Evolutionary conservation across 495 filamentous ascomycete species (phyloP), one percentile per base, ranked within the genome.

Genomic region (Bombardia bombarda): DNA sequence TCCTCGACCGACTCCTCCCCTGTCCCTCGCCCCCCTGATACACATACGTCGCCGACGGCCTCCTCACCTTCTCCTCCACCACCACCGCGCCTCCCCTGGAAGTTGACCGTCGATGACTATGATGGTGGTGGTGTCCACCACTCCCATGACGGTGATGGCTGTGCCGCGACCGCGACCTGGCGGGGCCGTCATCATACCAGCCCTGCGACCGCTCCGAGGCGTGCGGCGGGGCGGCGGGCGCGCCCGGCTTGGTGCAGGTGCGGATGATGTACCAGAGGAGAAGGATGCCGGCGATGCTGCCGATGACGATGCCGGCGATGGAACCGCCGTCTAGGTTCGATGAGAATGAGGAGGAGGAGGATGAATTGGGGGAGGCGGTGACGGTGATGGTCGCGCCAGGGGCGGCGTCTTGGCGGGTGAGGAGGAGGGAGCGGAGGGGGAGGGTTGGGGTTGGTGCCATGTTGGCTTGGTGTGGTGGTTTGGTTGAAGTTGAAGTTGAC

Each of bases 291-390:
- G 49, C 50, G n/a, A 59, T 43, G 28, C 36, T 37, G 40, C 56
- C 56, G 41, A 59, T 56, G 4, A 59, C 56, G 42, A 59, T 59
- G 40, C 56, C 56, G 5, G 44, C 56, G 16, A 59, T 59, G 26
- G 50, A 50, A 7, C 42, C 41, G 13, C 44, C 38, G n/a, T 32
- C 16, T 9, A 24, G 9, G 35, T 2, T 9, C 33, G 33, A 38
- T n/a, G n/a, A n/a, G 9, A 28, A 2, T 28, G 26, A 28, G 26
- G 26, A 28, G 12, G 40, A 30, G 28, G 31, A 28, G 7, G 17
- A 18, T 7, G 18, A 14, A 31, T 34, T 34, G 25, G 31, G 36
- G 19, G 32, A 19, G 23, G 20, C 18, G 28, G 32, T 17, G 9
- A 53, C 50, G 7, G 50, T 50, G 8, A 52, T 40, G 36, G 50